These are phyloP conservation scores for Magnaporthiopsis rhizophila DNA, from an alignment of 2,329 filamentous ascomycete species.

Conservation along the genomic window DNA sequence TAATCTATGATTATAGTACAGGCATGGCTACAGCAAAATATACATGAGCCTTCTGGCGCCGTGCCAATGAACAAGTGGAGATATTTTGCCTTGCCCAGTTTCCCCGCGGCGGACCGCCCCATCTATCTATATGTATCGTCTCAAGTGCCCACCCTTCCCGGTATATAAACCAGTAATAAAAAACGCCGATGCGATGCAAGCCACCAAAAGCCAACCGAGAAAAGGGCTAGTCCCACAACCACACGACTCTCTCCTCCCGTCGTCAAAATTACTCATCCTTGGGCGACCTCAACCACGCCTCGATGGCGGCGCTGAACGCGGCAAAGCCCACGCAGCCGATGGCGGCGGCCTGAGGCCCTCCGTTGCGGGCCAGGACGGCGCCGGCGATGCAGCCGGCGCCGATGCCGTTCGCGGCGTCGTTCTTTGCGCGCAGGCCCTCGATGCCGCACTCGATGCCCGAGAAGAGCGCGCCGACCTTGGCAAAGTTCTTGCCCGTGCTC, in stretches of 20 bases:
- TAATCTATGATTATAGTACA: not conserved
- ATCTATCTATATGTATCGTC: constrained; percentile 7
- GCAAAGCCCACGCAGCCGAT: constrained; percentile 91
- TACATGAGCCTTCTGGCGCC: not conserved
- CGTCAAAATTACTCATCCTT: constrained; percentile 41
- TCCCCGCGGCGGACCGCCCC: not conserved
- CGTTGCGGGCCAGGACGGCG: constrained; percentile 76
- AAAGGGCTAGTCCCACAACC: constrained; percentile 5
- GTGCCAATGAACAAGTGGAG: not conserved
- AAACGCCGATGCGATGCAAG: constrained; percentile 9
- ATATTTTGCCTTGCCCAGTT: not conserved
- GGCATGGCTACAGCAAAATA: not conserved
- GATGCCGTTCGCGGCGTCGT: constrained; percentile 83
- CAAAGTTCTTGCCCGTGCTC: constrained; percentile 88
- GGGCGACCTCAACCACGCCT: constrained; percentile 73
- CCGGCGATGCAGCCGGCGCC: constrained; percentile 86
- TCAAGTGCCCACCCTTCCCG: constrained; percentile 1
- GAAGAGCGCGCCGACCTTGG: constrained; percentile 85
- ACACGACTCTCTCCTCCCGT: not conserved
- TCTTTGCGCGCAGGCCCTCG: constrained; percentile 86
- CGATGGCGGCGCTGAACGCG: constrained; percentile 85
- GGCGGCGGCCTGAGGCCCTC: constrained; percentile 80
- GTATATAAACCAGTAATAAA: not conserved
- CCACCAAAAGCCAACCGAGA: not conserved
- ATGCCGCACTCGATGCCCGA: constrained; percentile 92